Evolutionary conservation across 2,329 filamentous ascomycete species (phyloP).

Genomic region (Xylariaceae sp.): DNA sequence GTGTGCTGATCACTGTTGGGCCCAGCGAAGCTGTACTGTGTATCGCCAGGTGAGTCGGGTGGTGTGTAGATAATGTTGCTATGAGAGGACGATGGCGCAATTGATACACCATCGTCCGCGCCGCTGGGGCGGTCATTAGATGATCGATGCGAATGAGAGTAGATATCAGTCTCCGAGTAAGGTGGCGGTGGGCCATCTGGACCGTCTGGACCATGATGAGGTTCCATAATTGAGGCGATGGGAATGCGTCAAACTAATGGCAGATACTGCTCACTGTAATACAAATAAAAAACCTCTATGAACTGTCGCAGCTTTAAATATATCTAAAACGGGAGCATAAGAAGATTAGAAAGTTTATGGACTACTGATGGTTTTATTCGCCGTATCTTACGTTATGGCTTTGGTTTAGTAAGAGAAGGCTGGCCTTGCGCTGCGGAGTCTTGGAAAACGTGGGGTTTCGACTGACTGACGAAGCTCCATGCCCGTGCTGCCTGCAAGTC

Average conservation of each 20-base stretch:
- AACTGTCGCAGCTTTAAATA: neutral
- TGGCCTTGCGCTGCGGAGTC: neutral
- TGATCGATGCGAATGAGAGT: conserved; percentile 49
- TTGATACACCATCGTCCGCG: conserved; percentile 45
- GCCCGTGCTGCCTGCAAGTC: conserved; percentile 15
- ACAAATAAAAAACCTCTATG: no score
- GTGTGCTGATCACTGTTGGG: conserved; percentile 34
- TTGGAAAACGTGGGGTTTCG: conserved; percentile 8
- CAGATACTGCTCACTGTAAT: no score
- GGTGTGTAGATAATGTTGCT: conserved; percentile 59
- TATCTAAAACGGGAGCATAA: neutral
- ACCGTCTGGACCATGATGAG: conserved; percentile 48
- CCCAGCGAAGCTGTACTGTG: conserved; percentile 39
- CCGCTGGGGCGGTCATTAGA: conserved; percentile 34
- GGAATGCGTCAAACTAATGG: no score
- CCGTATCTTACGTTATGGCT: neutral
- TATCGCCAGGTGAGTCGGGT: conserved; percentile 52
- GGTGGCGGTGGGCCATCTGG: conserved; percentile 60
- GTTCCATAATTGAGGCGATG: conserved; percentile 37
- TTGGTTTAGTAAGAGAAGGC: neutral
- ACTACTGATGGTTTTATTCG: neutral
- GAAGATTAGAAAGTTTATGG: neutral
- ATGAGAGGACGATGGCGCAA: conserved; percentile 48
- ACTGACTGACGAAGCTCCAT: conserved; percentile 10
- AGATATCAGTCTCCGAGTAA: conserved; percentile 63